These are phyloP conservation scores for Alternaria sp. DNA, from an alignment of 2,329 filamentous ascomycete species.

Conservation along the genomic window DNA sequence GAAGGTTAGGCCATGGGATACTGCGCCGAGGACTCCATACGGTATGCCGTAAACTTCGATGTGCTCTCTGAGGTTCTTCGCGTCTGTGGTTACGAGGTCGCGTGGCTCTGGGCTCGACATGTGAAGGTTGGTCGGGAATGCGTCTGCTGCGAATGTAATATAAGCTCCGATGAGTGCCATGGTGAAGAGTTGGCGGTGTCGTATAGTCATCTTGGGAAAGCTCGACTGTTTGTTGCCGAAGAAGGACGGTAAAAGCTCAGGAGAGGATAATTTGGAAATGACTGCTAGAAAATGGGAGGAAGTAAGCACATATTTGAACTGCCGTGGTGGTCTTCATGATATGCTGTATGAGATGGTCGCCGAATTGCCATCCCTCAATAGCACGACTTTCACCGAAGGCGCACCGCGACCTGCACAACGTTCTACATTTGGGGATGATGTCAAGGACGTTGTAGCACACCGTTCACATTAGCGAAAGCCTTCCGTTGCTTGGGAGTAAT, in stretches of 20 bases:
- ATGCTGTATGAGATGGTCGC: background rate
- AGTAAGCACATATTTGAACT: background rate
- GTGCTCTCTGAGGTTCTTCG: constrained; percentile 2
- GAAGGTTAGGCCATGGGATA: constrained; percentile 7
- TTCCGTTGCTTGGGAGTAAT: background rate
- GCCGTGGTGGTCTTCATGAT: background rate
- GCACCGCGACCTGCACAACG: background rate
- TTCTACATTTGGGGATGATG: background rate
- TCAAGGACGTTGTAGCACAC: background rate
- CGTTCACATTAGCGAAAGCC: background rate
- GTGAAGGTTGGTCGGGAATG: background rate
- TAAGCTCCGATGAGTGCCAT: background rate
- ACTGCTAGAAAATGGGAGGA: background rate
- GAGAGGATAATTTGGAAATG: background rate
- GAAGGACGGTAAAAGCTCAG: too few species aligned
- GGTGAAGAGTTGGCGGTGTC: background rate
- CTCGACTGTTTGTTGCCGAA: too few species aligned
- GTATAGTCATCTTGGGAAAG: background rate
- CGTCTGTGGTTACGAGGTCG: constrained; percentile 1
- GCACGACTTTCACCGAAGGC: background rate
- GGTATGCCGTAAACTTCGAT: constrained; percentile 10
- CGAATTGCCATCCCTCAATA: background rate
- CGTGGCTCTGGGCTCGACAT: background rate
- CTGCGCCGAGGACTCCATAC: constrained; percentile 6
- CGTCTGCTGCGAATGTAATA: background rate